Base-by-base conservation (phyloP, 148 eudicot species). In the Agrostemma githago region DNA sequence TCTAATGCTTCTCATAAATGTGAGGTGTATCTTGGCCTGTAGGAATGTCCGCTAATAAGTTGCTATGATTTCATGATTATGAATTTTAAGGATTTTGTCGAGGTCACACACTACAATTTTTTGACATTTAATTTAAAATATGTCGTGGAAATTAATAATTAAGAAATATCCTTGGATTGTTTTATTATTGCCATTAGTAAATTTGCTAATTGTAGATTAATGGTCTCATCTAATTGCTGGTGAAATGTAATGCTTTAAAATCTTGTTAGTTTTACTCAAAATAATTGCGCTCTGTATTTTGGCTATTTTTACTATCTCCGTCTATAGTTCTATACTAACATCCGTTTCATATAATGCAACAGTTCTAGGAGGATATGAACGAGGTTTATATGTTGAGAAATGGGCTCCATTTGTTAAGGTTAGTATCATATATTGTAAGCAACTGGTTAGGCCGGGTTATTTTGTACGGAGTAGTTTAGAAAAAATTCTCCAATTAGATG, bases 391-490 rank as follows among this genome's bases (percentile, higher is more conserved):
- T 82, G 89, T 87, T 64, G 98, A 95, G 81, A 89, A 95, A 84
- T 95, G 98, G 98, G 93, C 97, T 72, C 96, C 98, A 72, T 95
- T 95, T 86, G 82, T 92, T 43, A 95, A 95, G 98, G 98, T 95
- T 78, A 72, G 85, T 64, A 57, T 77, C 75, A 70, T 40, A 62
- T 69, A 57, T 10, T 44, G 7, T 44, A 26, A 26, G 34, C 34
- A 26, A 44, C 51, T 44, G 9, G 9, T 44, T 70, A 21, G 68
- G 64, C 39, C 56, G 48, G 53, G 9, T 63, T 63, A 38, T 20
- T 64, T 77, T 59, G 14, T 44, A 39, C 39, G 21, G 34, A 26
- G 34, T 26, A 26, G 34, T 26, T 26, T 26, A 26, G 1, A 43
- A 38, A 4, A 61, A 63, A 15, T 10, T 21, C 54, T 62, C 4